Evolutionary conservation across 441 rosid species (phyloP).

Genomic region (Jatropha multifida): DNA sequence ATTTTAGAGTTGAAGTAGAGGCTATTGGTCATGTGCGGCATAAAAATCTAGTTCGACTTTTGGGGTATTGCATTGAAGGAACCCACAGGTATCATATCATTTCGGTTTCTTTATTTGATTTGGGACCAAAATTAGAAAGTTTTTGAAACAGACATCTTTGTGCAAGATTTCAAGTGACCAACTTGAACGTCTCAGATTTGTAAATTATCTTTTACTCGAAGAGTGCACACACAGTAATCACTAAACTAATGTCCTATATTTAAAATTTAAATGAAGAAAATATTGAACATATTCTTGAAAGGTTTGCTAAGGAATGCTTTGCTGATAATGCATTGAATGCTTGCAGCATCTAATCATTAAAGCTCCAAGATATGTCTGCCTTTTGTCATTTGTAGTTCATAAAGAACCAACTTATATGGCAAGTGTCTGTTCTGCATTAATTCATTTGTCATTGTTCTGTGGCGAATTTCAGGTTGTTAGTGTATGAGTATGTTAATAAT

Average conservation of each 20-base stretch:
- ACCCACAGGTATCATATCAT: slow-evolving; percentile 58
- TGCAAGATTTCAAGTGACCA: not conserved
- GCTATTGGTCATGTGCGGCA: slow-evolving; percentile 98
- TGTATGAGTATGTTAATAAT: slow-evolving; percentile 91
- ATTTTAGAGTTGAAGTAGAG: slow-evolving; percentile 89
- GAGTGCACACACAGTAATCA: no score
- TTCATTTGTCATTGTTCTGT: slow-evolving; percentile 8
- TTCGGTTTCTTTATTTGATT: slow-evolving; percentile 11
- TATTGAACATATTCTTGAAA: not conserved
- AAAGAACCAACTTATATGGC: not conserved
- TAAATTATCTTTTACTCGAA: not conserved
- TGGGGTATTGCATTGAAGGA: slow-evolving; percentile 96
- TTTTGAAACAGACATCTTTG: slow-evolving; percentile 10
- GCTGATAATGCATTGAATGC: not conserved
- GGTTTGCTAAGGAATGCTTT: not conserved
- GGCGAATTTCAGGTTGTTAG: slow-evolving; percentile 57
- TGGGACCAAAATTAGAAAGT: slow-evolving; percentile 1
- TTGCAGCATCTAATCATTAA: not conserved
- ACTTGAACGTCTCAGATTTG: slow-evolving; percentile 8
- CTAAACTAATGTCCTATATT: not conserved
- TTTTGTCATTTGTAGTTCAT: not conserved
- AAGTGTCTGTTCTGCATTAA: not conserved
- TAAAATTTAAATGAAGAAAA: not conserved
- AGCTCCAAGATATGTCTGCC: not conserved
- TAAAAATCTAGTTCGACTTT: slow-evolving; percentile 93